These are phyloP conservation scores for Achaetomium macrosporum DNA, from an alignment of 2,329 filamentous ascomycete species.

Conservation along the genomic window DNA sequence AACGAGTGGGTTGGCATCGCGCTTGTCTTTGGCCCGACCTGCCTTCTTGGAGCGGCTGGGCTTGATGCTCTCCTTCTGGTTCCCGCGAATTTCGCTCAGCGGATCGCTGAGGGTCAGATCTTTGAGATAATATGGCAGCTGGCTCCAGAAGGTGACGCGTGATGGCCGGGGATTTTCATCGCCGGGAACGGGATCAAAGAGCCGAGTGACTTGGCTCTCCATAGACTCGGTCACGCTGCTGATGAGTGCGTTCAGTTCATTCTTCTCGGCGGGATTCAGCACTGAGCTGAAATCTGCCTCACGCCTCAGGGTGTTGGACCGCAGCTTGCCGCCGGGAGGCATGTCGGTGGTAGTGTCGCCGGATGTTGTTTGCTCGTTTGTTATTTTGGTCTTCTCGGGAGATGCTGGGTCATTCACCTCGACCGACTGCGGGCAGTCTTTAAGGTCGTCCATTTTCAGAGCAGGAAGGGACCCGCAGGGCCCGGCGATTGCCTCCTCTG, in stretches of 20 bases:
- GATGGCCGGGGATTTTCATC: slow-evolving; percentile 27
- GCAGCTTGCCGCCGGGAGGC: slow-evolving; percentile 34
- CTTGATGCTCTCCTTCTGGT: slow-evolving; percentile 21
- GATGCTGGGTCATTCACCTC: slow-evolving; percentile 1
- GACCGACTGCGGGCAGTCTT: slow-evolving; percentile 1
- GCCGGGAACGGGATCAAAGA: slow-evolving; percentile 42
- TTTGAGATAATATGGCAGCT: slow-evolving; percentile 30
- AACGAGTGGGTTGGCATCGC: background rate
- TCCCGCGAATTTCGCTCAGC: background rate
- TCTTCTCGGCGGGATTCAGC: slow-evolving; percentile 43
- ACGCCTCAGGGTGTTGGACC: slow-evolving; percentile 34
- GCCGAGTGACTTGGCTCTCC: slow-evolving; percentile 44
- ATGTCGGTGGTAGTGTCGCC: slow-evolving; percentile 28
- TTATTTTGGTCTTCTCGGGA: background rate
- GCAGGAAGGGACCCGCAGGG: slow-evolving; percentile 2
- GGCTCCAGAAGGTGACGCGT: slow-evolving; percentile 26
- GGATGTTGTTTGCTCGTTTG: slow-evolving; percentile 2
- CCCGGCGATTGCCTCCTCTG: slow-evolving; percentile 7
- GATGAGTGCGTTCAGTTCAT: slow-evolving; percentile 48
- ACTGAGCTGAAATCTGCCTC: slow-evolving; percentile 47
- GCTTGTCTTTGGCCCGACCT: slow-evolving; percentile 11
- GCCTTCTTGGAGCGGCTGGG: slow-evolving; percentile 17
- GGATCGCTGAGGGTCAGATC: slow-evolving; percentile 21
- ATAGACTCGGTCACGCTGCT: slow-evolving; percentile 50
- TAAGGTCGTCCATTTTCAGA: slow-evolving; percentile 5